Evolutionary conservation across 2,329 filamentous ascomycete species (phyloP), one percentile per base, ranked within the genome.

Genomic region (Thyridium curvatum): DNA sequence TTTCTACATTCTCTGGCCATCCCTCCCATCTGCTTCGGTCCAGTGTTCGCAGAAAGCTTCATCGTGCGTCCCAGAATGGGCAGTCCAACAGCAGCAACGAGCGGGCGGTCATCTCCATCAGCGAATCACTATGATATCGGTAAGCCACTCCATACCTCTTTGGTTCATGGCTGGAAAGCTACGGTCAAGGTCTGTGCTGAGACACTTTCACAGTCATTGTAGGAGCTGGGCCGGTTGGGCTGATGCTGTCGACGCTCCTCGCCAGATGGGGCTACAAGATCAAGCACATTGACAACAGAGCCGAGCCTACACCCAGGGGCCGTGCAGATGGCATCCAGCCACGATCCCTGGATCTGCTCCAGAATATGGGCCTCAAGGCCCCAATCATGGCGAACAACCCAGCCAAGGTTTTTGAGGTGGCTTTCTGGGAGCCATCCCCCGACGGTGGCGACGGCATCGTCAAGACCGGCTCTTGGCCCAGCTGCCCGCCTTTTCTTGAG

Each of bases 211-310:
- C n/a, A 78, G 88, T 95, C 50, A 89, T 95, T 49, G 74, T 95
- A 40, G 90, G 90, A 47, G 90, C 90, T 40, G 90, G 90, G 13
- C 90, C 90, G 4, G 88, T 90, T 31, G 90, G 90, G 40, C 76
- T 95, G 41, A 82, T 94, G 65, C 74, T 95, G 17, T 93, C 88
- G 8, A 89, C 89, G 21, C 91, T 86, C 57, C 75, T 96, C 45
- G 86, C 87, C 43, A 75, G 89, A 67, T 95, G 89, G 87, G 90
- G 90, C 15, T 96, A 95, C 71, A 88, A 80, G 60, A 87, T 96
- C 62, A 94, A 91, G 70, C 88, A 95, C 64, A 88, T 95, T 55
- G 90, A 95, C 65, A 94, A 94, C 64, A 76, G 89, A 42, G 72
- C 87, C 3, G 85, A 91, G 53, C 89, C 89, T 13, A 95, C 89